phyloP scores from a whole-genome alignment of 768 basidiomycete species.

The Leccinum subtestaceum region DNA sequence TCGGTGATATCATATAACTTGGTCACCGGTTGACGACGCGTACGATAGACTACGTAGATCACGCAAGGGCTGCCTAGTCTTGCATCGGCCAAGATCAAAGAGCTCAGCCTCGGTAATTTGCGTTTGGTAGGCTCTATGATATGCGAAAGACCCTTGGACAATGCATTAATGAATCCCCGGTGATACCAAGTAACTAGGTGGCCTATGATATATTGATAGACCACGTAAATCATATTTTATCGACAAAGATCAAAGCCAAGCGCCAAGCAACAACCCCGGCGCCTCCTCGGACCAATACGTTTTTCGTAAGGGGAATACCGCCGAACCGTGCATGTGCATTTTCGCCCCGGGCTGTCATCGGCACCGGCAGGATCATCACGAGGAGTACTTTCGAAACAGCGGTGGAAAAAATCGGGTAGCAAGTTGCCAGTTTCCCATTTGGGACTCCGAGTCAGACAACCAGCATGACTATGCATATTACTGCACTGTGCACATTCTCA shows the following conservation, averaged over 20 bases:
- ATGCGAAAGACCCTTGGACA: too few species aligned
- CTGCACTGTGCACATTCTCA: not conserved
- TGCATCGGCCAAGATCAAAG: too few species aligned
- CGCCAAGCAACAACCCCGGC: too few species aligned
- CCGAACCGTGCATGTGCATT: not conserved
- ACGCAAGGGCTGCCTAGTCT: not conserved
- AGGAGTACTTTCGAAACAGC: not conserved
- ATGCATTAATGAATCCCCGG: too few species aligned
- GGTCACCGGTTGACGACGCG: not conserved
- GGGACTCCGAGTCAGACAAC: not conserved
- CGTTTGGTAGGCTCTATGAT: too few species aligned
- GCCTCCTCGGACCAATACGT: not conserved
- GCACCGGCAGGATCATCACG: not conserved
- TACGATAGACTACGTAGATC: not conserved
- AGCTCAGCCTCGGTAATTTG: not conserved
- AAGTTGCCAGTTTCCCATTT: not conserved
- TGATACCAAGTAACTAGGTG: too few species aligned
- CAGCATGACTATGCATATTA: too few species aligned
- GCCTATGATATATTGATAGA: too few species aligned
- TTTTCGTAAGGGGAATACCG: not conserved
- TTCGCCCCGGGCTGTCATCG: not conserved
- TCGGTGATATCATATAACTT: not conserved
- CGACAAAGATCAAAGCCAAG: too few species aligned
- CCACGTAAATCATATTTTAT: too few species aligned
- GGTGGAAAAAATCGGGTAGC: not conserved